Base-by-base conservation (phyloP, 2,329 filamentous ascomycete genomes). In the Tothia fuscella region DNA sequence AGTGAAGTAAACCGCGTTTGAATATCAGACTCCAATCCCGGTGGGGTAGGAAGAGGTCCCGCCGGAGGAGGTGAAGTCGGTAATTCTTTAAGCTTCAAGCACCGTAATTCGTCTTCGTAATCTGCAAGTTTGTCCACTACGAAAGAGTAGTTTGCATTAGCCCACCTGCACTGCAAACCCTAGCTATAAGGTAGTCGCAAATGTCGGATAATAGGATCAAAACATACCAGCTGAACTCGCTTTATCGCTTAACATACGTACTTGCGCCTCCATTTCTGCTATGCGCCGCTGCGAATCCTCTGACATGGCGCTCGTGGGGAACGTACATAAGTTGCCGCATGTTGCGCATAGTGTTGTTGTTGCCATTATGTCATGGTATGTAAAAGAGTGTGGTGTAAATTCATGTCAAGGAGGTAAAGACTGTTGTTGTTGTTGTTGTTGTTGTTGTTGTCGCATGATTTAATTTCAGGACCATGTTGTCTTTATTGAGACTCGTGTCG, bases 71-170 rank as follows among this genome's bases (percentile, higher is more conserved):
- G 49, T 47, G 37, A 53, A 50, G 43, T 52, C 54, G 46, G 51
- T 47, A 17, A 53, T 56, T 37, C 33, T 29, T 29, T 56, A 38
- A 50, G 63, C 49, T 74, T 74, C 42, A 86, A 66, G 33, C 61
- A 66, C 33, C 74, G 67, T 30, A 87, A 70, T 57, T 87, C 80
- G 59, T 86, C 82, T 62, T 89, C 83, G 67, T 86, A 87, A 64
- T 86, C 80, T 54, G 82, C 80, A 48, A 76, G 67, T 55, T 65
- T 75, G 49, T 70, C 66, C 37, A 67, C 71, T 72, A 44, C 39
- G 19, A 41, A 17, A 28, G n/a, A 22, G 12, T 14, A 17, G 38
- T 46, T 39, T 48, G 47, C 25, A 24, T 25, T 20, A 38, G 17
- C 12, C 10, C 37, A 34, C 14, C 22, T 32, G 10, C 10, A 33